phyloP scores from a whole-genome alignment of 768 basidiomycete genomes.

The Paxillus rubicundulus region DNA sequence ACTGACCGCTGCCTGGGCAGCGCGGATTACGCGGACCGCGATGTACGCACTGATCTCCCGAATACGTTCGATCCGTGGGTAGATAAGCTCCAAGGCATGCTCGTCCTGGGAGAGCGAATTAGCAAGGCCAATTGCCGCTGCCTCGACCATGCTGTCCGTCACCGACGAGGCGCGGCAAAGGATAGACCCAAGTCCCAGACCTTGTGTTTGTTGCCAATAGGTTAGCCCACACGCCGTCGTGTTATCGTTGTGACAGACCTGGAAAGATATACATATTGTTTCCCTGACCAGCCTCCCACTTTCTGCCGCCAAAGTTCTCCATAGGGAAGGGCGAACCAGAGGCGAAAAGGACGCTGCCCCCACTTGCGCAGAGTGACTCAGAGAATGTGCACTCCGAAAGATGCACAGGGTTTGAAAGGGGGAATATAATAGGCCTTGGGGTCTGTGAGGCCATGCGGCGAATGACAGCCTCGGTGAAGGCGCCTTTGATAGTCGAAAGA shows the following conservation, averaged over 20 bases:
- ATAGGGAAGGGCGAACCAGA: constrained; percentile 84
- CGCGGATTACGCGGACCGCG: constrained; percentile 70
- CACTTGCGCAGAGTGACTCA: constrained; percentile 68
- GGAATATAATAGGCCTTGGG: constrained; percentile 85
- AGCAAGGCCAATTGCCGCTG: constrained; percentile 77
- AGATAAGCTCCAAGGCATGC: constrained; percentile 61
- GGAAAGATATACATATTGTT: constrained; percentile 94
- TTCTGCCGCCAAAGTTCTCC: constrained; percentile 52
- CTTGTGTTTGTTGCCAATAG: constrained; percentile 9
- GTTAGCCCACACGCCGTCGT: no score
- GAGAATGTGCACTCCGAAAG: constrained; percentile 79
- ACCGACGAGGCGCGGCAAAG: constrained; percentile 65
- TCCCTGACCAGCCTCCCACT: constrained; percentile 79
- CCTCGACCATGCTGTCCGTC: constrained; percentile 88
- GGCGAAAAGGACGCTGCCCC: constrained; percentile 80
- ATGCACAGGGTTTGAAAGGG: constrained; percentile 85
- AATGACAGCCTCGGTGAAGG: constrained; percentile 72
- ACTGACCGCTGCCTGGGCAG: constrained; percentile 73
- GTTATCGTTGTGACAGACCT: constrained; percentile 41
- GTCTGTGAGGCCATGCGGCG: constrained; percentile 77
- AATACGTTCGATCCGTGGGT: constrained; percentile 82
- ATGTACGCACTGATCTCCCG: constrained; percentile 81
- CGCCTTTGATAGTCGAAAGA: constrained; percentile 83
- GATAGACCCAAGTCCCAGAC: constrained; percentile 70
- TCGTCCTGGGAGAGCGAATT: constrained; percentile 72